A percentile compares a stretch with the other conserved stretches of the same genome.
phyloP scores from a whole-genome alignment of 1,139 yeast species.

The Candida sp. region DNA sequence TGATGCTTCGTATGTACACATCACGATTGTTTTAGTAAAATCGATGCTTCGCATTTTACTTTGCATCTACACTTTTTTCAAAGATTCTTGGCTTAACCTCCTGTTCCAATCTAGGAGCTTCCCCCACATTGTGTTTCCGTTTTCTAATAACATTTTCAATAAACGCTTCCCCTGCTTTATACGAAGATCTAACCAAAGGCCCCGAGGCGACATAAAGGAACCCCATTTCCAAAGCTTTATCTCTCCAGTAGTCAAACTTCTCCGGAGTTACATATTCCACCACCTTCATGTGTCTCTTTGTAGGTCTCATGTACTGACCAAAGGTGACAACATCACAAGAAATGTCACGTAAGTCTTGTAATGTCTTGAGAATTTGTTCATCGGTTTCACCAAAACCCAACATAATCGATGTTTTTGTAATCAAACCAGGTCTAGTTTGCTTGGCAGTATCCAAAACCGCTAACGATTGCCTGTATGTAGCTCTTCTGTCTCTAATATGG shows the following conservation, averaged over 20 bases:
- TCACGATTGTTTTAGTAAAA: too few relatives aligned
- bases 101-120: slow-evolving; percentile 32
- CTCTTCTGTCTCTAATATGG: slow-evolving; percentile 92
- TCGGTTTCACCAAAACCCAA: slow-evolving; percentile 97
- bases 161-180: slow-evolving; percentile 98
- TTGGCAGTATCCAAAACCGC: slow-evolving; percentile 80
- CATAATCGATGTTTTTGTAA: slow-evolving; percentile 96
- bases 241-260: slow-evolving; percentile 91
- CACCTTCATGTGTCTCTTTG: slow-evolving; percentile 97
- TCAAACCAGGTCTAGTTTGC: slow-evolving; percentile 63
- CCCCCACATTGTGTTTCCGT: slow-evolving; percentile 55
- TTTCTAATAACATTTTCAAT: slow-evolving; percentile 90
- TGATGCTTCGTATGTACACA: too few relatives aligned
- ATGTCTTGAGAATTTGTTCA: slow-evolving; percentile 75
- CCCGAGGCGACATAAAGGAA: slow-evolving; percentile 97
- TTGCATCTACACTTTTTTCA: neutral
- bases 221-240: slow-evolving; percentile 84
- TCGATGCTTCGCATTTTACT: neutral
- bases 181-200: slow-evolving; percentile 93
- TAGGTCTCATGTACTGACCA: slow-evolving; percentile 99
- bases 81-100: slow-evolving; percentile 17
- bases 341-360: slow-evolving; percentile 69
- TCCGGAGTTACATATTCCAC: slow-evolving; percentile 96
- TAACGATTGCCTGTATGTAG: slow-evolving; percentile 88
- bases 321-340: slow-evolving; percentile 94